These are phyloP conservation scores for Acacia melanoxylon DNA, from an alignment of 306 rosid species.

Conservation along the genomic window DNA sequence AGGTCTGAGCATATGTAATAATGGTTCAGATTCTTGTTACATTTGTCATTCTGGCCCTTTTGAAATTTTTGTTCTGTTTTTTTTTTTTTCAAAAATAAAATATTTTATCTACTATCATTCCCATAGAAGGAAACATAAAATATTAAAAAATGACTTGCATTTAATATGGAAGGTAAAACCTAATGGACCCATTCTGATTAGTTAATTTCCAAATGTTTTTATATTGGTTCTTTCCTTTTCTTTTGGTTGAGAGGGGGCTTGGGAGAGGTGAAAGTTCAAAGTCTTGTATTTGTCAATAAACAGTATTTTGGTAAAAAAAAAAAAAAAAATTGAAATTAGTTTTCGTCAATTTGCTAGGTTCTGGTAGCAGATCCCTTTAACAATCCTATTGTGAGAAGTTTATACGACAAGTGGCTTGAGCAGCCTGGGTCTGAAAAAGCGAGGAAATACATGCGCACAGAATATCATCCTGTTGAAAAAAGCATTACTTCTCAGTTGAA, in stretches of 20 bases:
- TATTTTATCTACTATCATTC: background rate
- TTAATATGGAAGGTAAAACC: background rate
- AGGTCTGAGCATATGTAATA: background rate
- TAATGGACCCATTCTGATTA: background rate
- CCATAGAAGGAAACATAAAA: background rate
- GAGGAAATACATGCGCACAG: conserved; percentile 70
- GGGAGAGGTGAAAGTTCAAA: conserved; percentile 1
- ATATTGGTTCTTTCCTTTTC: too few species aligned
- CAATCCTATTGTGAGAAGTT: conserved; percentile 58
- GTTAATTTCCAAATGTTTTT: background rate
- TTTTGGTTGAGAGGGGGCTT: background rate
- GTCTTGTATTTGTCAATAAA: conserved; percentile 6
- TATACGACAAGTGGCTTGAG: conserved; percentile 83
- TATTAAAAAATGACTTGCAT: background rate
- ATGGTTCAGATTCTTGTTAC: background rate
- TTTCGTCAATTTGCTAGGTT: conserved; percentile 45
- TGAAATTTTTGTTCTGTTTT: background rate
- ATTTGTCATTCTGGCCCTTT: background rate
- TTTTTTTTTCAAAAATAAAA: too few species aligned
- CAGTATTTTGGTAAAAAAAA: conserved; percentile 12
- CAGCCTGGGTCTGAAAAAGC: conserved; percentile 94
- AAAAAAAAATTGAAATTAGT: background rate
- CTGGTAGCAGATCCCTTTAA: conserved; percentile 60
- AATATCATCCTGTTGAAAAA: conserved; percentile 80
- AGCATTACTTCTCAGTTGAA: conserved; percentile 87